phyloP scores from a whole-genome alignment of 2,329 filamentous ascomycete genomes.

The Cladosporium halotolerans region DNA sequence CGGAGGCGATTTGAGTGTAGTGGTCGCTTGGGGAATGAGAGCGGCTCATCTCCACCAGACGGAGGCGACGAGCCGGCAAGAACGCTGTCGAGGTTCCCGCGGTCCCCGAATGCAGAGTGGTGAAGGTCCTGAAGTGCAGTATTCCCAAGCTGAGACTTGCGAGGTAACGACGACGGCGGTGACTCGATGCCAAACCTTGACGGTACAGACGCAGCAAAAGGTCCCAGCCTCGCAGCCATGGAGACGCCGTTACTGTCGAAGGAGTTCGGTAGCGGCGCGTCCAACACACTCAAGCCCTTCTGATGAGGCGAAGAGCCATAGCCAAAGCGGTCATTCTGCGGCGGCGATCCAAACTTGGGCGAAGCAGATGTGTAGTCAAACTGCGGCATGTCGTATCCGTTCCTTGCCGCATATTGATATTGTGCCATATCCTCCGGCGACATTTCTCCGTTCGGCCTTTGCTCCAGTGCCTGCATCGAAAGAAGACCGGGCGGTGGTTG shows the following conservation, averaged over 20 bases:
- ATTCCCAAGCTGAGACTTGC: constrained; percentile 33
- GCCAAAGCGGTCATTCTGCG: constrained; percentile 63
- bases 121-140: constrained; percentile 52
- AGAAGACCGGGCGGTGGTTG: constrained; percentile 29
- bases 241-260: constrained; percentile 96
- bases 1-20: constrained; percentile 60
- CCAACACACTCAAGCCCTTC: constrained; percentile 76
- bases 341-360: constrained; percentile 74
- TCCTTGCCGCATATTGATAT: constrained; percentile 24
- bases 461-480: constrained; percentile 31
- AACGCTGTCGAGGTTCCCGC: constrained; percentile 32
- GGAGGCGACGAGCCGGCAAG: constrained; percentile 51
- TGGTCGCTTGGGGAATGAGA: constrained; percentile 59
- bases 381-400: constrained; percentile 24
- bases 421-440: constrained; percentile 21
- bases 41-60: constrained; percentile 59
- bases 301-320: constrained; percentile 63
- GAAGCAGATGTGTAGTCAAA: constrained; percentile 54
- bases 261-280: constrained; percentile 86
- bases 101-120: constrained; percentile 62
- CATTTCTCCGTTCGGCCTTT: constrained; percentile 19
- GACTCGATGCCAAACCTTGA: constrained; percentile 87
- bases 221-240: constrained; percentile 80
- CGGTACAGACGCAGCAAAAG: constrained; percentile 86
- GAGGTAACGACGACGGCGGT: constrained; percentile 59